These are phyloP conservation scores for Trametes cubensis DNA, from an alignment of 768 basidiomycete species.

Conservation along the genomic window DNA sequence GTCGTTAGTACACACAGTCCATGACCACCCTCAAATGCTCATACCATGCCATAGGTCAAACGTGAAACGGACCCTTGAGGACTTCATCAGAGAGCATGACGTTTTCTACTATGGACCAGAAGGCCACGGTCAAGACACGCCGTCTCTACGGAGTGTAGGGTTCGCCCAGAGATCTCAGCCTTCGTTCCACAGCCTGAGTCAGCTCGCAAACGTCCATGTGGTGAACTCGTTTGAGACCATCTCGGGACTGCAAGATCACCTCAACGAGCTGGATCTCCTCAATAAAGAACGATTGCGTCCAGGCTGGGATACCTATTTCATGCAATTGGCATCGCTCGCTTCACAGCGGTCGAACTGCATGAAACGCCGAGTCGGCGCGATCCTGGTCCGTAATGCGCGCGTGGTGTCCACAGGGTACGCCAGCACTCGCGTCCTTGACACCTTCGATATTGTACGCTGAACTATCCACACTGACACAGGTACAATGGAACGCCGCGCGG, in stretches of 20 bases:
- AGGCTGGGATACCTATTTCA: conserved; percentile 96
- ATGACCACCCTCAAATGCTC: neutral
- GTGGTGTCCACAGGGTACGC: conserved; percentile 77
- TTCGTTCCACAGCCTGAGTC: conserved; percentile 35
- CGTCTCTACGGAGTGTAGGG: neutral
- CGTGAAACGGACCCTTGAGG: conserved; percentile 52
- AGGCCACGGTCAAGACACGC: neutral
- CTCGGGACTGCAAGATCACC: conserved; percentile 56
- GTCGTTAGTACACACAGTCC: conserved; percentile 1
- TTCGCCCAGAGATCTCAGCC: neutral
- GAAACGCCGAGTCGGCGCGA: conserved; percentile 95
- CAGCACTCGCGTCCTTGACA: neutral
- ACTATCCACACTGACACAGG: conserved; percentile 39
- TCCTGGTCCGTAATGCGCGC: conserved; percentile 83
- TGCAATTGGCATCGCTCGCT: conserved; percentile 91
- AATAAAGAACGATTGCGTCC: conserved; percentile 81
- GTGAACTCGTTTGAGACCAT: conserved; percentile 64
- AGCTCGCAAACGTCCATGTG: conserved; percentile 62
- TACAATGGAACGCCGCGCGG: conserved; percentile 98
- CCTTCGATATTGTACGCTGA: conserved; percentile 1
- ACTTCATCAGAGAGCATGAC: conserved; percentile 79
- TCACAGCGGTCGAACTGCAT: conserved; percentile 93
- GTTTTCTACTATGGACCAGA: conserved; percentile 57
- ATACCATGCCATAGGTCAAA: conserved; percentile 17
- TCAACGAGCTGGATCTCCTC: conserved; percentile 70